Evolutionary conservation across 164 flowering plant genomes (phyloP).

Genomic region (Chloranthus sessilifolius): DNA sequence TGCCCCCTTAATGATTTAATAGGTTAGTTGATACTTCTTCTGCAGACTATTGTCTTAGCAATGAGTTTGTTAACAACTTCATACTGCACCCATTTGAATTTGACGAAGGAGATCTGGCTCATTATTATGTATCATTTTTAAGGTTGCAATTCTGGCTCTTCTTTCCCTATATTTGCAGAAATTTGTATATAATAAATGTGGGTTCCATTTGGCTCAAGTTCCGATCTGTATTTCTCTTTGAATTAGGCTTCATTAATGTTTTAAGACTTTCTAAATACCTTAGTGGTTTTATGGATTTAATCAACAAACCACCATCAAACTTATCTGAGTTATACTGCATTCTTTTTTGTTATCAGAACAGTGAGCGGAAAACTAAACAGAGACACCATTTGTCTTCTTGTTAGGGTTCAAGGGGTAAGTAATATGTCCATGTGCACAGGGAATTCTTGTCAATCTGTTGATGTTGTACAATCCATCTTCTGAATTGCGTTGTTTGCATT

Average conservation of each 20-base stretch:
- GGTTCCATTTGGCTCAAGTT: neutral
- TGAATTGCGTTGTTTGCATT: too few species aligned
- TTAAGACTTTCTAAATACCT: too few species aligned
- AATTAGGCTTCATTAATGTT: neutral
- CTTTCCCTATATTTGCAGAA: constrained; percentile 2
- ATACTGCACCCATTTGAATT: constrained; percentile 45
- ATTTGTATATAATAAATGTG: neutral
- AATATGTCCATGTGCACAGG: neutral
- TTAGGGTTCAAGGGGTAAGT: constrained; percentile 54
- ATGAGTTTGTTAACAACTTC: constrained; percentile 52
- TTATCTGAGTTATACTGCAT: constrained; percentile 6
- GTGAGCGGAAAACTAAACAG: constrained; percentile 51
- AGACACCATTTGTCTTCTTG: constrained; percentile 62
- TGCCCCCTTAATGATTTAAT: too few species aligned
- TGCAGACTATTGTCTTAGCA: constrained; percentile 74
- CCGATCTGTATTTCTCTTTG: constrained; percentile 1
- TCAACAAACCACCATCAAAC: neutral
- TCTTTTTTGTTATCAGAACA: constrained; percentile 34
- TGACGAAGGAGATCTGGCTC: constrained; percentile 53
- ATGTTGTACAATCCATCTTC: too few species aligned
- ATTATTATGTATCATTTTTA: constrained; percentile 53
- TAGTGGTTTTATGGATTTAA: neutral
- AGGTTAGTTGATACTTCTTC: constrained; percentile 12
- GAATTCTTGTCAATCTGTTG: too few species aligned
- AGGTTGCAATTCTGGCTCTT: constrained; percentile 28